Evolutionary conservation across 2,329 filamentous ascomycete genomes (phyloP), one percentile per base, ranked within the genome.

Genomic region (Pyrenophora teres): DNA sequence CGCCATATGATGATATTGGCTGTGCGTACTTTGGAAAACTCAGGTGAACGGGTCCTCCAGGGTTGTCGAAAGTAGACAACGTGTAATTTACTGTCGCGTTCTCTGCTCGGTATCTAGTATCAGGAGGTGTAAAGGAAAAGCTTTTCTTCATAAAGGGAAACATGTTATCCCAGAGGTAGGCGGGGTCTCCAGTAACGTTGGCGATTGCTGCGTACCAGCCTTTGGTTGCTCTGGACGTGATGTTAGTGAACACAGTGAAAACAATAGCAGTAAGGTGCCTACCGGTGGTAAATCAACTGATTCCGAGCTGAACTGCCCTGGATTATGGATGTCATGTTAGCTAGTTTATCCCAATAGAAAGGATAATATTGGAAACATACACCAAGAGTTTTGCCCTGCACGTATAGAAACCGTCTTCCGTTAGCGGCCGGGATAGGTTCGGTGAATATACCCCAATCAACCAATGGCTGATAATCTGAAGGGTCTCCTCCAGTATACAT

Each of bases 361-460:
- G 3, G 12, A 25, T 3, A 9, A 32, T 10, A 16, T 2, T 1
- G 3, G 27, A 15, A 10, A 38, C 49, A 13, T 32, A 62, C 63
- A 27, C 66, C 67, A n/a, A 68, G 50, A 19, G 51, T 56, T 40
- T 63, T 62, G 19, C 68, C 68, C 13, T 66, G 58, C 2, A 63
- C 54, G 46, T 71, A 71, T 19, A 67, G 64, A 13, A 66, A 54
- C 6, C 46, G 40, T 10, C 46, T 18, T 13, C 56, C 52, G 33
- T 50, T 40, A 21, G 48, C 40, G n/a, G 50, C 57, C 9, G 50
- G 46, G 15, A 68, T 61, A 4, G 63, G 63, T 4, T 60, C 56
- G 2, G 68, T 67, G 6, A 47, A 41, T 31, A 67, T 60, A 2
- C 49, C 56, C 65, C 66, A 71, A 25, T 70, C 68, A 15, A 69